Evolutionary conservation across 1,284 basidiomycete species (phyloP), one percentile per base, ranked within the genome.

Genomic region (Cerrena zonata): DNA sequence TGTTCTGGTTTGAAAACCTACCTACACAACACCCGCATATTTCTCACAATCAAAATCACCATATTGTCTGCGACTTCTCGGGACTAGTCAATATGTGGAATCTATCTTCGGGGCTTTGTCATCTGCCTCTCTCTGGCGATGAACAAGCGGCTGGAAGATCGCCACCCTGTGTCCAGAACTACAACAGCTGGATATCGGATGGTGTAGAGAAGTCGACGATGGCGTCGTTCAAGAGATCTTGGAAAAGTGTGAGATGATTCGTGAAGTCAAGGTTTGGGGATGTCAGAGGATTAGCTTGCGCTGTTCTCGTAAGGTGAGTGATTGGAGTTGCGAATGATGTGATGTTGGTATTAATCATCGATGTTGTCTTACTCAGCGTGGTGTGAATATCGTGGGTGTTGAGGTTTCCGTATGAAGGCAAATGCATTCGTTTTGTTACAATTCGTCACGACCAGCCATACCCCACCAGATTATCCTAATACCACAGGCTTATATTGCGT

Each of bases 121-220:
- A n/a, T n/a, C n/a, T n/a, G n/a, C n/a, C n/a, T n/a, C n/a, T n/a
- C n/a, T n/a, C n/a, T n/a, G n/a, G n/a, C n/a, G n/a, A n/a, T n/a
- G n/a, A n/a, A 77, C 99, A 58, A 90, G 93, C 53, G 86, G 81
- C 36, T 90, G 82, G 88, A 85, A 78, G 61, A 74, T 95, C 27
- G 78, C 76, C 0, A 65, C 68, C 34, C 58, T 61, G 0, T 79
- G 78, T 18, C 65, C 61, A 3, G 68, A 75, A 22, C 61, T 97
- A 57, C 71, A 68, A 55, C 75, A 71, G 61, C 61, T 98, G 30
- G 91, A 99, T 61, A 66, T 96, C 4, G 87, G 93, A 1, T 99
- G 91, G 79, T 94, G 94, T 57, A 72, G 95, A 39, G 77, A 81
- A 34, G 77, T 91, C 26, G 88, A 94, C 57, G 89, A 99, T 65